phyloP scores from a whole-genome alignment of 495 filamentous ascomycete genomes.

The Beverwykella pulmonaria region DNA sequence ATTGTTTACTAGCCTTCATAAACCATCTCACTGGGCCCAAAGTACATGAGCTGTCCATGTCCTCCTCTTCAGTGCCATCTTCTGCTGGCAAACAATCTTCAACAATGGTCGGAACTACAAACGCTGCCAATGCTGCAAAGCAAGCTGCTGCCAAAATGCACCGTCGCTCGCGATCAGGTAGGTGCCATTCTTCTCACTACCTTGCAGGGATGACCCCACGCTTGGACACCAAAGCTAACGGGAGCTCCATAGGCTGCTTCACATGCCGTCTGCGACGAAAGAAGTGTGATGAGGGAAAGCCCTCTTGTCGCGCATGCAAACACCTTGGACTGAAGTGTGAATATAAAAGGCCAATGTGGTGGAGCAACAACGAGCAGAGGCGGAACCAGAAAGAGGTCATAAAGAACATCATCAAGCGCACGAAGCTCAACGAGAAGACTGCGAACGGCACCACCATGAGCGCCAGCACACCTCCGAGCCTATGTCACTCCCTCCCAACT shows the following conservation, averaged over 20 bases:
- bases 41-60: constrained; percentile 40
- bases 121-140: constrained; percentile 50
- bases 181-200: constrained; percentile 26
- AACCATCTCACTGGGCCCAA: constrained; percentile 32
- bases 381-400: constrained; percentile 88
- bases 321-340: constrained; percentile 86
- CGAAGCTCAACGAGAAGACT: constrained; percentile 86
- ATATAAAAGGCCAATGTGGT: constrained; percentile 96
- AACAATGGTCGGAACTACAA: constrained; percentile 52
- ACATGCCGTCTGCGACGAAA: constrained; percentile 93
- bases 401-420: constrained; percentile 96
- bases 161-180: constrained; percentile 85
- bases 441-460: constrained; percentile 57
- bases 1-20: constrained; percentile 42
- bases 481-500: constrained; percentile 80
- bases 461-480: constrained; percentile 70
- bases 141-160: constrained; percentile 82
- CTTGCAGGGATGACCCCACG: constrained; percentile 35
- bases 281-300: constrained; percentile 95
- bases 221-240: constrained; percentile 41
- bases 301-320: constrained; percentile 83
- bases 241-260: constrained; percentile 74
- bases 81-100: constrained; percentile 42
- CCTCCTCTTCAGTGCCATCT: constrained; percentile 38
- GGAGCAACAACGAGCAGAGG: constrained; percentile 86